A percentile compares a stretch with the other conserved stretches of the same genome.
Evolutionary conservation across 164 flowering plant genomes (phyloP).

Genomic region (Chimonanthus salicifolius): DNA sequence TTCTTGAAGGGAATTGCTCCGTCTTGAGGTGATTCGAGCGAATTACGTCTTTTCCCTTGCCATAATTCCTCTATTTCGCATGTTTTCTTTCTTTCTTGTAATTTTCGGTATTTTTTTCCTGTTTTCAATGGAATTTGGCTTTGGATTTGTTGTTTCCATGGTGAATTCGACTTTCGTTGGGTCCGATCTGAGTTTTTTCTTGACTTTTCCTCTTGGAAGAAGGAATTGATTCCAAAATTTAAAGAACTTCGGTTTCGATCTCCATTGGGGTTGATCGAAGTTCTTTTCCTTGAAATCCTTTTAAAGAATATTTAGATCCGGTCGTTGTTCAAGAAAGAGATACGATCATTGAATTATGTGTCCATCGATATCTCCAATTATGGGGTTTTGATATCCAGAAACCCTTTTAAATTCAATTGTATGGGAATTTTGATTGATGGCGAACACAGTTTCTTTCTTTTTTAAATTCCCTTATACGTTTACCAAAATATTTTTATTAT

Average conservation of each 20-base stretch:
- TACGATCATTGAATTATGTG: neutral
- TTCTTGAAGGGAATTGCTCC: neutral
- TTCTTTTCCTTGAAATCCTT: neutral
- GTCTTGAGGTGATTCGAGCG: constrained; percentile 12
- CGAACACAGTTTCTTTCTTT: neutral
- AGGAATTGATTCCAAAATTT: neutral
- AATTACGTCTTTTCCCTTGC: neutral
- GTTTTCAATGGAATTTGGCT: constrained; percentile 3
- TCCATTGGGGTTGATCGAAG: neutral
- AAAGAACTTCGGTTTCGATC: neutral
- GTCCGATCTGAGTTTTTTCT: constrained; percentile 10
- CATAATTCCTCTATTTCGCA: neutral
- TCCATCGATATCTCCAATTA: neutral
- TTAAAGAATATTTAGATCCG: constrained; percentile 14
- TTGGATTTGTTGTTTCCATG: constrained; percentile 4
- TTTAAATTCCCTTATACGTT: no score
- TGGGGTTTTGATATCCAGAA: constrained; percentile 3
- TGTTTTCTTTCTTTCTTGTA: neutral
- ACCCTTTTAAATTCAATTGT: neutral
- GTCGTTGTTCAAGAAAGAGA: neutral
- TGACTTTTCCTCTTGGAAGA: neutral
- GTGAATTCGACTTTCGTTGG: constrained; percentile 3
- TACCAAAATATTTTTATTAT: neutral
- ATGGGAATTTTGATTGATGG: neutral
- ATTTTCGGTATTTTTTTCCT: neutral